Base-by-base conservation (phyloP, 2,329 filamentous ascomycete species). In the Aspergillus sp. region DNA sequence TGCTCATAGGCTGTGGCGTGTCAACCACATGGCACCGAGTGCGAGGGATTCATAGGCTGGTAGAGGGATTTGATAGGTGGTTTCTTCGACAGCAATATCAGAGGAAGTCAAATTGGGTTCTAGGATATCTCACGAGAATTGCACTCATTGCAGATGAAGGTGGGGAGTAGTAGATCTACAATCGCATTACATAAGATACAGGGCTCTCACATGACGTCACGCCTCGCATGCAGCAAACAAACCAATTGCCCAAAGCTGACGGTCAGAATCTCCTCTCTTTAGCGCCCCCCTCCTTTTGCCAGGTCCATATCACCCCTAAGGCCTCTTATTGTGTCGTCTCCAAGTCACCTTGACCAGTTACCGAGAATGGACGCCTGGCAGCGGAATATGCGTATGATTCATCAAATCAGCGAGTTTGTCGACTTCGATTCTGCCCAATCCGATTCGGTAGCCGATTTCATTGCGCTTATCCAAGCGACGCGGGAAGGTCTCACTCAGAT, bases 371-470 rank as follows among this genome's bases (percentile, higher is more conserved):
- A 68, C 18, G 52, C 52, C 50, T 67, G 67, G 60, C 67, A 71
- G 50, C 67, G 65, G 16, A 70, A 66, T 52, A 63, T 66, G 42
- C 69, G 69, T 11, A 62, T 69, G 52, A 66, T 71, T 49, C 69
- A 71, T 56, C 66, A 70, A 39, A 64, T 71, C 32, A 61, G 67
- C 49, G 69, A 71, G 55, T 67, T 71, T 45, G 58, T 71, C 18
- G 68, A 71, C 39, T 62, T 71, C 31, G 69, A 71, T 58, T 63
- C 65, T 6, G 42, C 59, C 20, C 64, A 68, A 53, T 68, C 65
- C 56, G 63, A 69, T 49, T 63, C 56, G 52, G 63, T 71, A 20
- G 59, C 65, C 51, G 69, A 71, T 56, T 70, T 71, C 39, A 61
- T 70, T 20, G 58, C 65, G 22, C 67, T 71, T 11, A 70, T 71